These are phyloP conservation scores for Phytopythium ostracodes DNA, from an alignment of 352 stramenopile species.

Conservation along the genomic window DNA sequence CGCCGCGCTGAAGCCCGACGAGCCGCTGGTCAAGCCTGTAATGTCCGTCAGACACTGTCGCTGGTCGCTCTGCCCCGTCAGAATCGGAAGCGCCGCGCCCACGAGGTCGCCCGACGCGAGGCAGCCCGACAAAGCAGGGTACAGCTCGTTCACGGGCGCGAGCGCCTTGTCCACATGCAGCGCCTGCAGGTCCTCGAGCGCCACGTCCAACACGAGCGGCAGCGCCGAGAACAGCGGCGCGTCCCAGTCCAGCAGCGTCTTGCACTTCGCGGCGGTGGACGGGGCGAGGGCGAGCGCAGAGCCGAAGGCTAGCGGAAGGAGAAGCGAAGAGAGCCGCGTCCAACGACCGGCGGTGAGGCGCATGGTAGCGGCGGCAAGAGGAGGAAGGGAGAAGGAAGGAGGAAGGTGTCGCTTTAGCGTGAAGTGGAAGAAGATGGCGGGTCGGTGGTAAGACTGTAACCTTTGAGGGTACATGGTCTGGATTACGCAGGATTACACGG, in stretches of 20 bases:
- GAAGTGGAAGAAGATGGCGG: neutral
- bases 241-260: constrained; percentile 14
- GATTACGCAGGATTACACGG: too few relatives aligned
- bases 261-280: constrained; percentile 3
- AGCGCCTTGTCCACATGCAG: constrained; percentile 27
- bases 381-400: neutral
- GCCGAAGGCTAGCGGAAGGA: neutral
- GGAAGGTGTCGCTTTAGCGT: neutral
- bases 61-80: constrained; percentile 16
- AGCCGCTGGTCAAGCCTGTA: constrained; percentile 1
- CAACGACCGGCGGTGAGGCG: neutral
- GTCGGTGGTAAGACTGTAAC: neutral
- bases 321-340: neutral
- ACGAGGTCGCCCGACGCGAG: constrained; percentile 27
- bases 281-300: neutral
- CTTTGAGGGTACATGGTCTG: neutral
- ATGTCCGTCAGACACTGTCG: constrained; percentile 22
- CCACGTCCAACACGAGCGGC: constrained; percentile 17
- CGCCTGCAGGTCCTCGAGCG: constrained; percentile 12
- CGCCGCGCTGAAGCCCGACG: constrained; percentile 5
- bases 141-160: constrained; percentile 21
- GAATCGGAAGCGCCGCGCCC: constrained; percentile 15
- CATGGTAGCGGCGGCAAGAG: neutral
- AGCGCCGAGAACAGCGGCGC: constrained; percentile 18
- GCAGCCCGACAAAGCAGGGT: constrained; percentile 36